Evolutionary conservation across 192 early-diverging fungal genomes (phyloP).

Genomic region (Coemansia sp.): DNA sequence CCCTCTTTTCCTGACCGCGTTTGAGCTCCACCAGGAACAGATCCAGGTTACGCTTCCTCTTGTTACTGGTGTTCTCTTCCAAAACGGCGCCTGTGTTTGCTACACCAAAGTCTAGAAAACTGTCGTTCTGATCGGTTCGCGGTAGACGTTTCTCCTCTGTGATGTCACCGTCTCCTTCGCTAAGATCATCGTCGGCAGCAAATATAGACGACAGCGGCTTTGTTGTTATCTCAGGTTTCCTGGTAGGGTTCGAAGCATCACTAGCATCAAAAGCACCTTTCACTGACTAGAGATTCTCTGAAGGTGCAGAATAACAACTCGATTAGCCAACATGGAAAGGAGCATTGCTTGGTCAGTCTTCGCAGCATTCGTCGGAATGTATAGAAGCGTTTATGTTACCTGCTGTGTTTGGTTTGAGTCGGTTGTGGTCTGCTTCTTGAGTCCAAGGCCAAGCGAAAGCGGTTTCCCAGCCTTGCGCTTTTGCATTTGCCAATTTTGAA

Average conservation of each 20-base stretch:
- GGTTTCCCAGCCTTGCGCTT: slow-evolving; percentile 30
- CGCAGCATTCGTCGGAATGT: not conserved
- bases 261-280: slow-evolving; percentile 2
- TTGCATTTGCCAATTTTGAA: slow-evolving; percentile 27
- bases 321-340: not conserved
- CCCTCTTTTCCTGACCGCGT: slow-evolving; percentile 68
- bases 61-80: slow-evolving; percentile 16
- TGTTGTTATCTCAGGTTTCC: not conserved
- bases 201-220: slow-evolving; percentile 4
- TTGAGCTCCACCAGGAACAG: slow-evolving; percentile 84
- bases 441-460: slow-evolving; percentile 20
- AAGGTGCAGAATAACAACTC: not conserved
- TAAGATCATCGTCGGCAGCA: slow-evolving; percentile 9
- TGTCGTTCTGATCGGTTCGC: not conserved
- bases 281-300: slow-evolving; percentile 4
- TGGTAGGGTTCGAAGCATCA: not conserved
- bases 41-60: slow-evolving; percentile 79
- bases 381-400: slow-evolving; percentile 17
- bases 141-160: not conserved
- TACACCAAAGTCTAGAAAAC: not conserved
- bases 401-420: slow-evolving; percentile 13
- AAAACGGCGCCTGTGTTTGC: not conserved
- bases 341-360: not conserved
- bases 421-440: not conserved
- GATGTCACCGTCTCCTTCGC: not conserved